A percentile compares a stretch with the other conserved stretches of the same genome.
These are phyloP conservation scores for Phylloporus scabripes DNA, from an alignment of 768 basidiomycete genomes.

Conservation along the genomic window DNA sequence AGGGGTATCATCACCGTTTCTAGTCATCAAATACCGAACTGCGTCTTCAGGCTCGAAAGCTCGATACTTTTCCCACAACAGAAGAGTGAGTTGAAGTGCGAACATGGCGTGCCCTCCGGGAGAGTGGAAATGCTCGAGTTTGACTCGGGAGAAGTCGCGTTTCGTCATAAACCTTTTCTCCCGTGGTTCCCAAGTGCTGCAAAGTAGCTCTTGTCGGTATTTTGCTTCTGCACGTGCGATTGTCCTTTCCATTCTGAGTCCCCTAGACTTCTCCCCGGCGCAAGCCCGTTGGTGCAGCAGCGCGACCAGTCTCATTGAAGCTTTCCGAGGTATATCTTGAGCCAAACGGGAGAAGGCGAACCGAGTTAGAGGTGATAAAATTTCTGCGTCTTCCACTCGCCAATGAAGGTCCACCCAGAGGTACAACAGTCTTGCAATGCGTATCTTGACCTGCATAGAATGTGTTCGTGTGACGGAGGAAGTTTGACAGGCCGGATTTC, in stretches of 20 bases:
- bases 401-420: constrained; percentile 73
- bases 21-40: constrained; percentile 35
- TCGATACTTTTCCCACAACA: constrained; percentile 34
- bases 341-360: constrained; percentile 31
- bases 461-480: constrained; percentile 36
- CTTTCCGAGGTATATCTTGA: constrained; percentile 24
- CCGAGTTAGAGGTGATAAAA: constrained; percentile 27
- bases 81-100: constrained; percentile 41
- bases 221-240: constrained; percentile 20
- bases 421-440: constrained; percentile 56
- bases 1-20: constrained; percentile 24
- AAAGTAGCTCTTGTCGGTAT: constrained; percentile 14
- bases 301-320: constrained; percentile 25
- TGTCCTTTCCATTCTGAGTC: constrained; percentile 24
- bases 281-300: constrained; percentile 28
- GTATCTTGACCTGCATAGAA: constrained; percentile 46
- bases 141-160: constrained; percentile 22
- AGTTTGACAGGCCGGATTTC: constrained; percentile 17
- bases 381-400: constrained; percentile 44
- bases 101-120: constrained; percentile 38
- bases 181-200: constrained; percentile 23
- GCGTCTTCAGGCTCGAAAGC: constrained; percentile 41
- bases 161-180: constrained; percentile 28
- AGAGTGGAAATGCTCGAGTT: constrained; percentile 33
- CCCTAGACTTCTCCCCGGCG: constrained; percentile 18